Evolutionary conservation across 2,329 filamentous ascomycete species (phyloP).

Genomic region (Xylaria polymorpha): DNA sequence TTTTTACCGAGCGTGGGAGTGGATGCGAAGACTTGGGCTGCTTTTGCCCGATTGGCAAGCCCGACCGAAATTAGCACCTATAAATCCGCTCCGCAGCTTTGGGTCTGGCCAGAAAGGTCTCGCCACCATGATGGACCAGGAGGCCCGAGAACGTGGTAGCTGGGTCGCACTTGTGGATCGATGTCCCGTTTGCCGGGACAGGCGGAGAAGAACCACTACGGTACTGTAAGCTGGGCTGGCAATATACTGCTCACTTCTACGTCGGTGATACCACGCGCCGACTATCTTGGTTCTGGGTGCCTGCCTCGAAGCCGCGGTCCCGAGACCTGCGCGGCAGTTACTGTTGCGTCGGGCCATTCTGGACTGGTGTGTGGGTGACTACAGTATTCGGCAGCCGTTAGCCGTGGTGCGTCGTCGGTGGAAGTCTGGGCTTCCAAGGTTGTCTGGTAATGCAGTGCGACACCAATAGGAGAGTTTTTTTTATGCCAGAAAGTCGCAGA

Average conservation of each 20-base stretch:
- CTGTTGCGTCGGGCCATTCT: slow-evolving; percentile 12
- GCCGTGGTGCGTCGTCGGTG: slow-evolving; percentile 3
- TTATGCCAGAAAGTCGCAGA: slow-evolving; percentile 17
- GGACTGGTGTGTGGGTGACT: slow-evolving; percentile 20
- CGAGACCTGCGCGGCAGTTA: slow-evolving; percentile 22
- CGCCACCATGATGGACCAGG: slow-evolving; percentile 4
- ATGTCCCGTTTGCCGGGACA: slow-evolving; percentile 23
- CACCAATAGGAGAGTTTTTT: slow-evolving; percentile 12
- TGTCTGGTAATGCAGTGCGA: slow-evolving; percentile 22
- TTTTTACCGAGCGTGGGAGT: background rate
- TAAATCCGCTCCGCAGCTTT: background rate
- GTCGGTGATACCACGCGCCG: background rate
- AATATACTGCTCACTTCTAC: background rate
- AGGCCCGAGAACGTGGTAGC: slow-evolving; percentile 30
- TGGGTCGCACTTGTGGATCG: slow-evolving; percentile 30
- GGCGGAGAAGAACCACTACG: slow-evolving; percentile 15
- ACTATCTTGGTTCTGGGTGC: slow-evolving; percentile 1
- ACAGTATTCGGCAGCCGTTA: slow-evolving; percentile 12
- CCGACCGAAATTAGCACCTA: slow-evolving; percentile 25
- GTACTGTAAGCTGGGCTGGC: background rate
- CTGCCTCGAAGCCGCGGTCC: background rate
- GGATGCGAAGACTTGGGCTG: slow-evolving; percentile 6
- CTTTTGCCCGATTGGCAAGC: slow-evolving; percentile 8
- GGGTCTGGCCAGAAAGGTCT: slow-evolving; percentile 8
- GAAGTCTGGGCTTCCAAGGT: background rate